phyloP scores from a whole-genome alignment of 2,329 filamentous ascomycete genomes.

The Curvularia hawaiiensis region DNA sequence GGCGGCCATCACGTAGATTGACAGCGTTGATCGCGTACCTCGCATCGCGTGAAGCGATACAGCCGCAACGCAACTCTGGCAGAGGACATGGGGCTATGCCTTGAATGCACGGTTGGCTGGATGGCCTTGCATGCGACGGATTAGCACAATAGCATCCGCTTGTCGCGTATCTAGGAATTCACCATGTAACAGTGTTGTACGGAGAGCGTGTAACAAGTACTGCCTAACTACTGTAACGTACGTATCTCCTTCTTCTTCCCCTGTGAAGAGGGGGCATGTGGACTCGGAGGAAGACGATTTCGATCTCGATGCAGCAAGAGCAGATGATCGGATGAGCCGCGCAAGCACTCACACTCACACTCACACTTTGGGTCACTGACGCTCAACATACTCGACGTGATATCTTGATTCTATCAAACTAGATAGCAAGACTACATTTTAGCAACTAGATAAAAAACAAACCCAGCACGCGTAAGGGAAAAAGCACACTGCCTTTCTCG shows the following conservation, averaged over 20 bases:
- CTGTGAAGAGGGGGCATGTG: too few species aligned
- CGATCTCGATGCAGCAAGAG: background rate
- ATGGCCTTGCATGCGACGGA: background rate
- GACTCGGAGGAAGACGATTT: background rate
- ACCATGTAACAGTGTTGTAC: background rate
- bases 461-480: background rate
- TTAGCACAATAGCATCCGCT: background rate
- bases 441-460: background rate
- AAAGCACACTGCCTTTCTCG: too few species aligned
- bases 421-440: too few species aligned
- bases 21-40: slow-evolving; percentile 7
- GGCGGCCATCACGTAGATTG: background rate
- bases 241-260: background rate
- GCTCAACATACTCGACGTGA: too few species aligned
- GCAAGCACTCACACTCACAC: background rate
- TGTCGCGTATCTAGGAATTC: background rate
- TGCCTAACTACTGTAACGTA: background rate
- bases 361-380: background rate
- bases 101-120: background rate
- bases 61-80: background rate
- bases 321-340: background rate
- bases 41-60: slow-evolving; percentile 5
- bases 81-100: too few species aligned
- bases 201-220: background rate
- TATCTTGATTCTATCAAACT: too few species aligned